Evolutionary conservation across 2,329 filamentous ascomycete genomes (phyloP), one percentile per base, ranked within the genome.

Genomic region (Cytospora mali): DNA sequence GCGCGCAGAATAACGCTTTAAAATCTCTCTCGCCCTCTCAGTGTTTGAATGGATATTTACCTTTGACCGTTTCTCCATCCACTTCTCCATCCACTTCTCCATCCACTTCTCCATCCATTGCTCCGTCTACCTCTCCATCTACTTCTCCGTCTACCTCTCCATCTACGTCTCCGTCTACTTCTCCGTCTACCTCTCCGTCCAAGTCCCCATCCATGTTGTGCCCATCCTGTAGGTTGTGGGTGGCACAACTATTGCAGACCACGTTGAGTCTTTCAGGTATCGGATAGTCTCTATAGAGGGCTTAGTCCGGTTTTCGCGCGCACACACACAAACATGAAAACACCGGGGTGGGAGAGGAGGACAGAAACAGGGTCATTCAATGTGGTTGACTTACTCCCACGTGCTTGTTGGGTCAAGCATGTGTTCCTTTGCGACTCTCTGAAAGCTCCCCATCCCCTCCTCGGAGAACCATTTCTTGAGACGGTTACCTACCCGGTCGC

Each of bases 341-440:
- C n/a, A n/a, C n/a, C n/a, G n/a, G n/a, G n/a, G n/a, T n/a, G n/a
- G n/a, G n/a, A n/a, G n/a, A n/a, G n/a, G n/a, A 33, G 21, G 4
- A 21, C 1, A 4, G n/a, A 4, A 1, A 1, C 10, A 1, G 10
- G 18, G 11, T 7, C 2, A 18, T 4, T 4, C 3, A 16, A 16
- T 42, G 25, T 51, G 3, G 23, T 55, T 21, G 28, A 58, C 60
- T 31, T 35, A 33, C 60, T 28, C n/a, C 60, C 60, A 62, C 0
- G 39, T 14, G 55, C 29, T 58, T 16, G 48, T 7, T 10, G 60
- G 60, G 16, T 62, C 60, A 28, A 62, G 10, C 35, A 62, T 58
- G 3, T 54, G 10, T 1, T 53, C 39, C 18, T 7, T 33, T 3
- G 3, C 2, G n/a, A 62, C 55, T 21, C 60, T 52, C 25, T 62